A percentile compares a stretch with the other conserved stretches of the same genome.
These are phyloP conservation scores for Penicillium subrubescens DNA, from an alignment of 495 filamentous ascomycete species.

Conservation along the genomic window DNA sequence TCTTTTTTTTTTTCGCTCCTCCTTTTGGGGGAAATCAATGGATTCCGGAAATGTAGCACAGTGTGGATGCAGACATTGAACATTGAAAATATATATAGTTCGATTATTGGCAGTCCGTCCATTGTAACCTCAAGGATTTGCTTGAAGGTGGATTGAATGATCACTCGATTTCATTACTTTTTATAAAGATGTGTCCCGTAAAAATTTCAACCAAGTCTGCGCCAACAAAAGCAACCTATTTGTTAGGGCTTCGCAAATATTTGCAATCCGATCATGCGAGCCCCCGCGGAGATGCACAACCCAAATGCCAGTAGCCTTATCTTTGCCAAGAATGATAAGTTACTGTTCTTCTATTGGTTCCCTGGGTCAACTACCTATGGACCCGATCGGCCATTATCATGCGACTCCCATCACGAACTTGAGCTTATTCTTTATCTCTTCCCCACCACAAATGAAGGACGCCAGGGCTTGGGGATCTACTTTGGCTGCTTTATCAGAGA, in stretches of 20 bases:
- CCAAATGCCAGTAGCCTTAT: conserved; percentile 14
- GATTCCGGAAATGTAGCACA: background rate
- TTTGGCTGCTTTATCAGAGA: background rate
- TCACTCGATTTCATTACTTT: background rate
- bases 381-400: background rate
- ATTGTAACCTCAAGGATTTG: background rate
- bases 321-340: conserved; percentile 19
- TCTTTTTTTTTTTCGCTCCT: too few species aligned
- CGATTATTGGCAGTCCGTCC: background rate
- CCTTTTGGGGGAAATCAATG: background rate
- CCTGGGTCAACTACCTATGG: background rate
- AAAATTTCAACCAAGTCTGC: background rate
- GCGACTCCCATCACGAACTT: background rate
- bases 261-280: background rate
- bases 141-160: background rate
- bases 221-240: background rate
- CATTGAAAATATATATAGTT: background rate
- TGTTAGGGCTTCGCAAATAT: background rate
- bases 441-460: background rate
- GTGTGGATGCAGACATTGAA: background rate
- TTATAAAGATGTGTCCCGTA: background rate
- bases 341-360: background rate
- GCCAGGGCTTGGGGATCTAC: background rate
- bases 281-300: conserved; percentile 2
- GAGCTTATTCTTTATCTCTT: conserved; percentile 2